Evolutionary conservation across 2,329 filamentous ascomycete genomes (phyloP), one percentile per base, ranked within the genome.

Genomic region (Magnaporthiopsis rhizophila): DNA sequence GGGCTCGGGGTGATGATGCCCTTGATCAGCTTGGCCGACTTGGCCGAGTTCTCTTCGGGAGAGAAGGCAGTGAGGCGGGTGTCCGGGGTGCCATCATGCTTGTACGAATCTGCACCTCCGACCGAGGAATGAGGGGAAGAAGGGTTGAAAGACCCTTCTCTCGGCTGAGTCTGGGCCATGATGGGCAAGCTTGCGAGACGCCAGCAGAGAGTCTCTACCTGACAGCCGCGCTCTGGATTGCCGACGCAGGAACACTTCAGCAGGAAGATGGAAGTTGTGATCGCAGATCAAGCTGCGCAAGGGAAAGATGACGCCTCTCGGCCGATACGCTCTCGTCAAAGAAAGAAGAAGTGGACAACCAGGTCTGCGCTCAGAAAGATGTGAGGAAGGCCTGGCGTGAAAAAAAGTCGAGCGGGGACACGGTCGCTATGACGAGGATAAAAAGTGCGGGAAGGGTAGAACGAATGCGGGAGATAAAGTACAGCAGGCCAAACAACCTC

Each of bases 51-150:
- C 57, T 85, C 84, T 21, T 85, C 83, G 0, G 87, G 86, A 4
- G 87, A 89, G 71, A 89, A 89, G 7, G 82, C 76, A 6, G 86
- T 87, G 58, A 88, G 68, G 62, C 82, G 83, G 9, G 87, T 89
- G 65, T 88, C 86, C 0, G 88, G 87, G 7, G 88, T 90, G 21
- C 81, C 83, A 68, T 75, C 72, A 59, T 74, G 69, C 36, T 85
- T 81, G 70, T 80, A 81, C 13, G 86, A 88, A 62, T 84, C 83
- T 38, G 79, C 79, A 26, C 77, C 79, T 59, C 80, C 82, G 63
- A 72, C 77, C 1, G 82, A 83, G 0, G 83, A 84, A 65, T 76
- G 78, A 59, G 83, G 81, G 3, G 83, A 85, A 38, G 79, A 73
- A 7, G 78, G 76, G 68, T 79, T 78, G 69, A 77, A 78, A 28